Evolutionary conservation across 371 early-diverging fungal genomes (phyloP).

Genomic region (Basidiobolus meristosporus): DNA sequence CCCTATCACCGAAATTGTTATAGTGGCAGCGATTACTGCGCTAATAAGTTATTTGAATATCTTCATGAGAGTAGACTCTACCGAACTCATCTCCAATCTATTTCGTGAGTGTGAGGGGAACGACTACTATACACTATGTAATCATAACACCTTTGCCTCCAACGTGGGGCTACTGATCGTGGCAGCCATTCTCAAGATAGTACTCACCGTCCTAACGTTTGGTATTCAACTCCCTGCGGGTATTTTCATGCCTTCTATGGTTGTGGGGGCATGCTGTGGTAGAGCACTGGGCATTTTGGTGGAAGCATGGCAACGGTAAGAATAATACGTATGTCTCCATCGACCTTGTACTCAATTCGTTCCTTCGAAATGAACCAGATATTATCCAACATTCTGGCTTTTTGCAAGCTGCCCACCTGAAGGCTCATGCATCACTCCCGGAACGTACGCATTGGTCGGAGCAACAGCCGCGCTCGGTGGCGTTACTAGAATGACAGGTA

Average conservation of each 20-base stretch:
- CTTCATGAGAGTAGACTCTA: slow-evolving; percentile 44
- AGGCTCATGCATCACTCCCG: slow-evolving; percentile 67
- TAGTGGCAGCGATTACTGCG: slow-evolving; percentile 52
- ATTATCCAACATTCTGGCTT: slow-evolving; percentile 27
- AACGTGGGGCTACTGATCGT: slow-evolving; percentile 23
- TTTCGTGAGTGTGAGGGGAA: slow-evolving; percentile 43
- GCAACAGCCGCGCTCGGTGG: slow-evolving; percentile 85
- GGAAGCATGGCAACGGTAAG: slow-evolving; percentile 25
- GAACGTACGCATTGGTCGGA: slow-evolving; percentile 89
- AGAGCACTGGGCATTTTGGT: slow-evolving; percentile 54
- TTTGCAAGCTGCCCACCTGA: slow-evolving; percentile 41
- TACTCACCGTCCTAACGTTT: slow-evolving; percentile 57
- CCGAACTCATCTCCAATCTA: slow-evolving; percentile 40
- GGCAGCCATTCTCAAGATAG: slow-evolving; percentile 39
- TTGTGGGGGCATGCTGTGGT: slow-evolving; percentile 59
- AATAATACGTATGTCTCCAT: background rate
- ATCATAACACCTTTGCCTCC: slow-evolving; percentile 7
- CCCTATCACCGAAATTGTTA: slow-evolving; percentile 54
- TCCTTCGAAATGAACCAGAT: background rate
- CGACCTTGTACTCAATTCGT: background rate
- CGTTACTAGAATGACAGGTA: slow-evolving; percentile 77
- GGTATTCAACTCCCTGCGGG: slow-evolving; percentile 64
- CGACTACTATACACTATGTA: slow-evolving; percentile 16
- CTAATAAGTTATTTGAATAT: slow-evolving; percentile 55
- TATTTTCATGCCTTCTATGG: slow-evolving; percentile 60